Evolutionary conservation across 2,329 filamentous ascomycete species (phyloP), one percentile per base, ranked within the genome.

Genomic region (Aspergillus intermedius): DNA sequence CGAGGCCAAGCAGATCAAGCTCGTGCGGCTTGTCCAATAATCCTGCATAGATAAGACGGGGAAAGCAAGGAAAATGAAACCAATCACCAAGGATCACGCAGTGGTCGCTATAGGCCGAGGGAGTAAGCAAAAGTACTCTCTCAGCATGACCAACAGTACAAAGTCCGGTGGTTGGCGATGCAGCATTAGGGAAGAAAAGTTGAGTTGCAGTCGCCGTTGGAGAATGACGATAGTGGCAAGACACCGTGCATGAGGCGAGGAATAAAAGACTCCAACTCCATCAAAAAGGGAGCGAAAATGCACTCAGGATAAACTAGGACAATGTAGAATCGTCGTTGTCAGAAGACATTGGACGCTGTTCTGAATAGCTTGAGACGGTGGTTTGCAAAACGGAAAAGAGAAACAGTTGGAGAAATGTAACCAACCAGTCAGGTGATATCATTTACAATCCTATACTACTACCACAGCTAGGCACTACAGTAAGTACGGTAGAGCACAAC

Each of bases 241-340:
- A 47, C 46, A 45, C 37, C 42, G 49, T 56, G 52, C 54, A 56
- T 54, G 47, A 45, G 50, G 48, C 47, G 50, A 35, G 23, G 42
- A 32, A 22, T 42, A 28, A 17, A 34, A 44, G 39, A 23, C 42
- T 22, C 21, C 34, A 44, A 43, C 12, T 17, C 22, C 21, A n/a
- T 23, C 15, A 17, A 46, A 47, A 21, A 17, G 19, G 21, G 13
- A 32, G 19, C 15, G 34, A n/a, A 35, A 8, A 37, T 37, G 28
- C 4, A 30, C 25, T 30, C 25, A 12, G 25, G 25, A 30, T 10
- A 30, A 28, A 12, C 25, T 30, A 12, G 4, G 25, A 30, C 10
- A 30, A 30, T 30, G 10, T 12, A 30, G 25, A 30, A 30, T 12
- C 5, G 12, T 12, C 12, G 10, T 12, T 10, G 12, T n/a, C n/a